Base-by-base conservation (phyloP, 192 early-diverging fungal species). In the Backusella circina region DNA sequence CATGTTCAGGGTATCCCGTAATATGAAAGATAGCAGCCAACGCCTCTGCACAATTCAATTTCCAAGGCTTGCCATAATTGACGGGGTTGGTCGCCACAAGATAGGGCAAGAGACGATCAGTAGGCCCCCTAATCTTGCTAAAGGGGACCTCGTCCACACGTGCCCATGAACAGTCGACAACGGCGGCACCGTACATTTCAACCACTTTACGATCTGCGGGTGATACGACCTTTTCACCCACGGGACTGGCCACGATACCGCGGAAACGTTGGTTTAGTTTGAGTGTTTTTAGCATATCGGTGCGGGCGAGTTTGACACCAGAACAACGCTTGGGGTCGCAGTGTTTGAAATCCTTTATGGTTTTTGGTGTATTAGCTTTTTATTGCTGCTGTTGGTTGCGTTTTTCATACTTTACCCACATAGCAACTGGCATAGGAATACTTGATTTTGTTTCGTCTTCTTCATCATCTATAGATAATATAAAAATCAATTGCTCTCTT, bases 271-370 rank as follows among this genome's bases (percentile, higher is more conserved):
- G 91, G 7, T 90, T 92, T 31, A 98, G 86, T 57, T 92, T 90
- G 39, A 99, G 86, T 31, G 88, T 89, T 28, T 93, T 89, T 26
- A 98, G 86, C 68, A 97, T 86, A 39, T 91, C 89, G 74, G 93
- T 80, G 54, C 97, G 92, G 21, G 88, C 93, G 6, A 99, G 82
- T 77, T 95, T 95, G 61, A 93, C 91, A 67, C 98, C 97, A 2
- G 95, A 97, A 83, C 97, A 98, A 18, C 97, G 91, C 83, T 98
- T 97, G 0, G 98, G 98, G 80, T 99, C 98, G 85, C 97, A 99
- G 80, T 99, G 98, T 71, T 94, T 94, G 88, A 99, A 99, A 83
- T 99, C 98, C 95, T 86, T 67, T 67, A n/a, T 67, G 16, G 1
- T 16, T n/a, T n/a, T n/a, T n/a, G n/a, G n/a, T n/a, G n/a, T 10